Base-by-base conservation (phyloP, 2,329 filamentous ascomycete species). In the Colletotrichum shisoi region DNA sequence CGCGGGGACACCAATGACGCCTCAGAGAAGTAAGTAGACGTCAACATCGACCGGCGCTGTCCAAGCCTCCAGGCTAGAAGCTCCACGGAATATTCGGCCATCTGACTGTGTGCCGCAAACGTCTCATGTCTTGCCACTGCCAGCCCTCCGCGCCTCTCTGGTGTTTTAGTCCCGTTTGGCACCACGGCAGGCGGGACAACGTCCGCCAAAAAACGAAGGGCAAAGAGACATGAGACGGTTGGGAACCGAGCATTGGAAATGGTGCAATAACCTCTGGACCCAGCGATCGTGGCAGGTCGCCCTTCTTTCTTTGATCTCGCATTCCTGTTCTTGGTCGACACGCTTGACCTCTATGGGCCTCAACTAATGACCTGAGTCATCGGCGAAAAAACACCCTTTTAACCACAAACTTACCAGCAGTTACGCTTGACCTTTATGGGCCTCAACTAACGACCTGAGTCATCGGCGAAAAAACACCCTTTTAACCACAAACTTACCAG, bases 31-130 rank as follows among this genome's bases (percentile, higher is more conserved):
- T 27, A 27, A 21, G 24, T 46, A 6, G 17, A 34, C 27, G 21
- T 24, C 42, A 21, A 21, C 27, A n/a, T 11, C 39, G 24, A 27
- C 45, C 39, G 37, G 52, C 21, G 31, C n/a, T 39, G 48, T 17
- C 24, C 40, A 54, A 58, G 54, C 5, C 15, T 24, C 2, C 46
- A 19, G 34, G 39, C 63, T 63, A 67, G 60, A 58, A 63, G 53
- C 40, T 34, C 21, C 6, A 37, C 17, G 57, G 53, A 67, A 53
- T 40, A 31, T 42, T 45, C 31, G 49, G 19, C 58, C 39, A 45
- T 31, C 54, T 37, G 11, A 37, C 13, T 53, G 42, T n/a, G 54
- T 11, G 40, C 11, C 24, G 21, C 53, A n/a, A 24, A 40, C 54
- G 40, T 34, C 40, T 57, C 24, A 31, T 27, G 40, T 21, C 45